These are phyloP conservation scores for Silene uniflora DNA, from an alignment of 148 eudicot species.

Conservation along the genomic window DNA sequence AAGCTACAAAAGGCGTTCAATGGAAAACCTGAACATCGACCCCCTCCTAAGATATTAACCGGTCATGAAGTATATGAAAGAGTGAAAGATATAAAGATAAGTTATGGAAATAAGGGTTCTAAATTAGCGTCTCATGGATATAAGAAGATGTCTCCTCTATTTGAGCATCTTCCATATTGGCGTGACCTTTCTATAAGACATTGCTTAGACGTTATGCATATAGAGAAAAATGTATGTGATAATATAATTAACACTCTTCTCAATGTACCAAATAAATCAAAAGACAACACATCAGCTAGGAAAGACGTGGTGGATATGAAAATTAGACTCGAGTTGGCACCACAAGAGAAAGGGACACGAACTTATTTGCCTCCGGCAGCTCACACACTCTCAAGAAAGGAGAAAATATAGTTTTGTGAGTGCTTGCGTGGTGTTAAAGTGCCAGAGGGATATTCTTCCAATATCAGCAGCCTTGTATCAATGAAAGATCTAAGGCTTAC, in stretches of 20 bases:
- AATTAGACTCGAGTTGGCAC: background rate
- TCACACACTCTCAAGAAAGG: background rate
- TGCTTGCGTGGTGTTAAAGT: background rate
- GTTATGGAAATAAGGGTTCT: background rate
- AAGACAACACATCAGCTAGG: background rate
- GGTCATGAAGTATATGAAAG: background rate
- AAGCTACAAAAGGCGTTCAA: no score
- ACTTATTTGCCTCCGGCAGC: background rate
- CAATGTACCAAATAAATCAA: background rate
- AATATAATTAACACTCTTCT: background rate
- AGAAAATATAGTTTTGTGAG: background rate
- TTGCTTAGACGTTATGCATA: constrained; percentile 8
- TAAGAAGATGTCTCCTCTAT: constrained; percentile 16
- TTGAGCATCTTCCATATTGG: constrained; percentile 14
- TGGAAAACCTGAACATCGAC: no score
- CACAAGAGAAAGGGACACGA: background rate
- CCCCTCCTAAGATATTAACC: background rate
- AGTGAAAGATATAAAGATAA: background rate
- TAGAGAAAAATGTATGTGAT: background rate
- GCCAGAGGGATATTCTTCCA: background rate
- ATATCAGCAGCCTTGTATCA: background rate
- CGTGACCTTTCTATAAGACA: background rate
- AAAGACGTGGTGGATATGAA: background rate
- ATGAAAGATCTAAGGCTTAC: background rate
- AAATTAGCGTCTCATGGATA: background rate